These are phyloP conservation scores for Capsicum baccatum DNA, from an alignment of 257 asterid species.

Conservation along the genomic window DNA sequence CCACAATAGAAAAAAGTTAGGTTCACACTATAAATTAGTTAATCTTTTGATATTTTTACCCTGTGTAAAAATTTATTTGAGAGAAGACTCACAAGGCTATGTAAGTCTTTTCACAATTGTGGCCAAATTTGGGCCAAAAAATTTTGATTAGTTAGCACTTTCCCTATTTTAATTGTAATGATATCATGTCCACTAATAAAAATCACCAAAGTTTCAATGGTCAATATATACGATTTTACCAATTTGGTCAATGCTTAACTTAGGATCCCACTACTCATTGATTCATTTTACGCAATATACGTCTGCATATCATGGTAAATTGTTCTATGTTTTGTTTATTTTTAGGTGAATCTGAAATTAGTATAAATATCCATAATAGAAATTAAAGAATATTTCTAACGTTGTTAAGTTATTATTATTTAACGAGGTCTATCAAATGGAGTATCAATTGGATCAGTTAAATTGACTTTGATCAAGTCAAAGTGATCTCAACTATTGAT, in stretches of 20 bases:
- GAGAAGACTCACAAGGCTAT: too few species aligned
- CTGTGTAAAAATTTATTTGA: too few species aligned
- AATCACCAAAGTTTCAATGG: not conserved
- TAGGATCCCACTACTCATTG: too few species aligned
- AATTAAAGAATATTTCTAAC: not conserved
- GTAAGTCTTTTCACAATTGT: too few species aligned
- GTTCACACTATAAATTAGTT: too few species aligned
- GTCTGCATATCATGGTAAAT: not conserved
- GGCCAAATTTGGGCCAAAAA: too few species aligned
- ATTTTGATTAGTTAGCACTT: too few species aligned
- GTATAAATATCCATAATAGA: not conserved
- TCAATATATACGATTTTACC: not conserved
- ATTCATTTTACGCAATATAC: too few species aligned
- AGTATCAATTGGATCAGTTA: slow-evolving; percentile 1
- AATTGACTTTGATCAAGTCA: not conserved
- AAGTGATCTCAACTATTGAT: not conserved
- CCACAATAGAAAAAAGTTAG: too few species aligned
- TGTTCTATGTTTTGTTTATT: not conserved
- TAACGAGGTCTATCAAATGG: not conserved
- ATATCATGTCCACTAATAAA: slow-evolving; percentile 6
- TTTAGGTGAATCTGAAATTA: not conserved
- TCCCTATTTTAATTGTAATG: not conserved
- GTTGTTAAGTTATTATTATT: not conserved
- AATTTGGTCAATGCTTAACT: too few species aligned
- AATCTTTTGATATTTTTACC: too few species aligned